Conservation (phyloP, 139 green algal genomes). For the Chlorella sp. region DNA sequence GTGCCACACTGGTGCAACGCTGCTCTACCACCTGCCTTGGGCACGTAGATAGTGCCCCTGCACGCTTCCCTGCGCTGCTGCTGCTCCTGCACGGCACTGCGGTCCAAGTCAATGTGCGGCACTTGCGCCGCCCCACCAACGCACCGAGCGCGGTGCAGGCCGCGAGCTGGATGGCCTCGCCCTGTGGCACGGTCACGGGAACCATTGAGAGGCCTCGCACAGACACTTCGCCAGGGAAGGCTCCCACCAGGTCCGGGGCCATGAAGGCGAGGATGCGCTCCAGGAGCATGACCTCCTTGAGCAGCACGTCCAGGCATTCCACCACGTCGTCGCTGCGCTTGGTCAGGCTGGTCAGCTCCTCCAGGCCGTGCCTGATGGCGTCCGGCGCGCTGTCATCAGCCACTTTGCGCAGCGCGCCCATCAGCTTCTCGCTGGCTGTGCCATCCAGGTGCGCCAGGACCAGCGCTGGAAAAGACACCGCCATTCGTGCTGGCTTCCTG, state of each 20-base stretch:
- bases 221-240: neutral
- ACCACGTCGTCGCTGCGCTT: constrained; percentile 6
- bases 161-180: constrained; percentile 1
- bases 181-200: neutral
- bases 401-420: neutral
- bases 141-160: constrained; percentile 1
- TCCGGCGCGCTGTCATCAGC: neutral
- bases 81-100: too few species aligned
- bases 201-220: neutral
- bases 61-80: too few species aligned
- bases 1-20: too few species aligned
- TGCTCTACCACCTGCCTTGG: too few species aligned
- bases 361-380: constrained; percentile 2
- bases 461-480: too few species aligned
- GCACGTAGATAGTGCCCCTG: too few species aligned
- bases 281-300: neutral
- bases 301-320: neutral
- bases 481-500: too few species aligned
- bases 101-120: too few species aligned
- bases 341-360: neutral
- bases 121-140: too few species aligned
- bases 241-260: neutral
- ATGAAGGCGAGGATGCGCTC: neutral
- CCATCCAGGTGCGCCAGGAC: too few species aligned
- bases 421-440: neutral